Evolutionary conservation across 805 yeast species (phyloP), one percentile per base, ranked within the genome.

Genomic region (Sugiyamaella americana): DNA sequence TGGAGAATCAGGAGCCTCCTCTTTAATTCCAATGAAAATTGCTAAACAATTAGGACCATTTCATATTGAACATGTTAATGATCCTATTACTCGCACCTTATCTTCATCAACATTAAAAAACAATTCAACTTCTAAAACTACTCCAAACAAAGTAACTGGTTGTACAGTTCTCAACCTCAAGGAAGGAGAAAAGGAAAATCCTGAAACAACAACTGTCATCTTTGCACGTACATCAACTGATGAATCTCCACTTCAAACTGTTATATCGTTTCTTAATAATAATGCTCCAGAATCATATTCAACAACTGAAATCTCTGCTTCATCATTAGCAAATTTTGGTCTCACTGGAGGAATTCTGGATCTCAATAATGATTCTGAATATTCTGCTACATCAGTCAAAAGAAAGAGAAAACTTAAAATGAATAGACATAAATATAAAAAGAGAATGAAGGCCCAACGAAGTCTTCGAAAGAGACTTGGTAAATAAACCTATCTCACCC

Each of bases 401-500:
- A 63, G 74, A 42, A 70, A 70, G 62, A 81, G 98, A 72, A 79
- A 86, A 69, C 79, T 86, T 66, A 91, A 88, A 76, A 93, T 93
- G 97, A 93, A 91, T 79, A 87, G 89, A 64, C 98, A 93, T 70
- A 93, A 93, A 74, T 75, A 87, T 65, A 84, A 93, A 73, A 93
- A 93, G 82, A 85, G 98, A 78, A 84, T 97, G 79, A 88, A 82
- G 78, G 86, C 82, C 40, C 95, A 89, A 67, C 78, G 94, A 26
- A 63, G 71, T 17, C 55, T 63, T 51, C 61, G 68, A 44, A 56
- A 72, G 43, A 61, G 63, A 53, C 58, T 63, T 35, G 54, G 54
- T 30, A 54, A 59, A 42, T 61, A 54, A 40, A 29, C 40, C 18
- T 34, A 36, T n/a, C 40, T 24, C n/a, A n/a, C n/a, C n/a, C n/a